Conservation (phyloP, 441 rosid genomes). For the Populus hybrid region DNA sequence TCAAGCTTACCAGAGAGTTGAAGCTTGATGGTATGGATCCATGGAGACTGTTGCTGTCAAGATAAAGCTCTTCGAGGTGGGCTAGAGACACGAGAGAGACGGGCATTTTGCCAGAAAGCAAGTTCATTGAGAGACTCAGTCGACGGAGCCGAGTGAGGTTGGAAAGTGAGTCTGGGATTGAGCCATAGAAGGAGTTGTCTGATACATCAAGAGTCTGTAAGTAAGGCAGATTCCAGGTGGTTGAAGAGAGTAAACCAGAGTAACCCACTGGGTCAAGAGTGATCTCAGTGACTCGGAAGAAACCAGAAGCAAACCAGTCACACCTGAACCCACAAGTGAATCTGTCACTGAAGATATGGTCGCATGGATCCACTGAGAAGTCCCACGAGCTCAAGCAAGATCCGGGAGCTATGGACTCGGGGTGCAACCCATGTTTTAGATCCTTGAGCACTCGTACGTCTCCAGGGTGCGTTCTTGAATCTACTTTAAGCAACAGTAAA, state of each 20-base stretch:
- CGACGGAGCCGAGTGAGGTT: constrained; percentile 53
- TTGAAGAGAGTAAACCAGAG: constrained; percentile 48
- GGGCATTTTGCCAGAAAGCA: constrained; percentile 60
- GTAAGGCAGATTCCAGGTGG: constrained; percentile 55
- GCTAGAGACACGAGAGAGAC: constrained; percentile 48
- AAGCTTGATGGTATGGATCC: constrained; percentile 57
- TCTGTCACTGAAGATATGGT: constrained; percentile 51
- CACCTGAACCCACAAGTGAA: constrained; percentile 89
- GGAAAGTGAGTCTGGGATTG: constrained; percentile 51
- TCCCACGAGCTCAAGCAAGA: constrained; percentile 78
- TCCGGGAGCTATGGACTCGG: constrained; percentile 51
- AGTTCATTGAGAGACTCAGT: constrained; percentile 51
- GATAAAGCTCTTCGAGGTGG: constrained; percentile 53
- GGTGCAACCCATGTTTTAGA: constrained; percentile 45
- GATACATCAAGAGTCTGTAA: constrained; percentile 62
- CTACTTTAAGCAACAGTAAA: constrained; percentile 17
- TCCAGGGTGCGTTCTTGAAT: constrained; percentile 52
- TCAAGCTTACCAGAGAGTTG: constrained; percentile 36
- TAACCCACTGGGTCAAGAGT: constrained; percentile 72
- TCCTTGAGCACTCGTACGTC: constrained; percentile 51
- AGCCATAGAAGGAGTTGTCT: constrained; percentile 56
- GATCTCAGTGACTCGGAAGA: constrained; percentile 65
- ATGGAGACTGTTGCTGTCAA: constrained; percentile 52
- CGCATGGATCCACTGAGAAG: constrained; percentile 77
- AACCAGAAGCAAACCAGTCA: constrained; percentile 38